Evolutionary conservation across 768 basidiomycete species (phyloP).

Genomic region (Phallus indusiatus): DNA sequence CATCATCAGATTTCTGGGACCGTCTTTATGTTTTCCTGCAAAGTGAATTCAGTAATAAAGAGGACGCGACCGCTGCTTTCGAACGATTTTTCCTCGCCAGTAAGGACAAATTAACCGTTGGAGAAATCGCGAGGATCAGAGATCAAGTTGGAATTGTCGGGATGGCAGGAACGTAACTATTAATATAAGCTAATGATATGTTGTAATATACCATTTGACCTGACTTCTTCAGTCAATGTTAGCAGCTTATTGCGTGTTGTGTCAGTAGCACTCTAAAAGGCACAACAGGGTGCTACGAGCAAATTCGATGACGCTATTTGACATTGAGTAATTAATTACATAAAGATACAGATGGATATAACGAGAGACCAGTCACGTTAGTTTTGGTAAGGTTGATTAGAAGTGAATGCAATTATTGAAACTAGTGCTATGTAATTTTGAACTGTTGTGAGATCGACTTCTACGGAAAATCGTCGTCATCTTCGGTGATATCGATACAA

Average conservation of each 20-base stretch:
- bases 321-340: too few relatives aligned
- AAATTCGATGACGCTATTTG: too few relatives aligned
- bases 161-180: constrained; percentile 65
- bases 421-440: background rate
- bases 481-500: background rate
- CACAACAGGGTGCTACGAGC: too few relatives aligned
- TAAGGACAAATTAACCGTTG: constrained; percentile 71
- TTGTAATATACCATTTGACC: background rate
- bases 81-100: constrained; percentile 80
- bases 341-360: background rate
- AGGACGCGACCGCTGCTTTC: constrained; percentile 65
- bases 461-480: constrained; percentile 1
- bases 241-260: too few relatives aligned
- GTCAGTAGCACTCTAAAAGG: too few relatives aligned
- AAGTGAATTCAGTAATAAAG: constrained; percentile 49
- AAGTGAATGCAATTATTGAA: background rate
- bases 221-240: background rate
- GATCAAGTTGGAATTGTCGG: constrained; percentile 81
- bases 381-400: background rate
- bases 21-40: constrained; percentile 57
- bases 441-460: background rate
- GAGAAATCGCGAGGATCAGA: constrained; percentile 86
- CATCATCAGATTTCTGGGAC: constrained; percentile 75
- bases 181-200: background rate
- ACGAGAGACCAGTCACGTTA: background rate